A percentile compares a stretch with the other conserved stretches of the same genome.
phyloP scores from a whole-genome alignment of 2,329 filamentous ascomycete genomes.

The Escovopsis sp. region DNA sequence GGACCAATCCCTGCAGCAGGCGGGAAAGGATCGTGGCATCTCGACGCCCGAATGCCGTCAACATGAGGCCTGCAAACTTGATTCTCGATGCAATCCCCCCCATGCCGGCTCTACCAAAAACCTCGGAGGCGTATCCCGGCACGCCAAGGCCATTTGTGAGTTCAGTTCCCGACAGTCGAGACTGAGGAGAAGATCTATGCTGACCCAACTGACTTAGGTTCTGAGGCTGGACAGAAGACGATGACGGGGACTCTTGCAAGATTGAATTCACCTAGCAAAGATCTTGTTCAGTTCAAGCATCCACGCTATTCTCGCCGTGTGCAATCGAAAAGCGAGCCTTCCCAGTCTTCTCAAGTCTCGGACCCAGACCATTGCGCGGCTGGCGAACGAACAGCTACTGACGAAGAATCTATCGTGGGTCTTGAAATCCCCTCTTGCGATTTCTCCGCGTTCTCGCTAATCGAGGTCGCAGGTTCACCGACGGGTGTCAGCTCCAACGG shows the following conservation, averaged over 20 bases:
- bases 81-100: no score
- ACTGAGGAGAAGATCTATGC: not conserved
- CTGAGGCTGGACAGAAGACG: not conserved
- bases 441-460: not conserved
- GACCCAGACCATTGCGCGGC: not conserved
- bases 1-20: no score
- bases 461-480: constrained; percentile 7
- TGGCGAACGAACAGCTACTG: not conserved
- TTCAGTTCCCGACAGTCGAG: not conserved
- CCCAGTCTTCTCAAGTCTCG: constrained; percentile 10
- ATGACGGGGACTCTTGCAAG: not conserved
- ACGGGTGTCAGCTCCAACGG: constrained; percentile 13
- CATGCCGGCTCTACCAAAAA: no score
- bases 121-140: not conserved
- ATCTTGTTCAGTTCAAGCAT: constrained; percentile 11
- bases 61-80: no score
- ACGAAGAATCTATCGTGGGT: constrained; percentile 3
- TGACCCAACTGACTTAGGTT: not conserved
- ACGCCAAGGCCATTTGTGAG: not conserved
- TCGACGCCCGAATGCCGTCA: no score
- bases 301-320: constrained; percentile 28
- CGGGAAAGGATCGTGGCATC: no score
- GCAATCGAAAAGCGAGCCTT: constrained; percentile 33
- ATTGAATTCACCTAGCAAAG: not conserved
- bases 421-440: no score